A percentile compares a stretch with the other conserved stretches of the same genome.
phyloP scores from a whole-genome alignment of 768 basidiomycete genomes.

The Phanerodontia chrysosporium region DNA sequence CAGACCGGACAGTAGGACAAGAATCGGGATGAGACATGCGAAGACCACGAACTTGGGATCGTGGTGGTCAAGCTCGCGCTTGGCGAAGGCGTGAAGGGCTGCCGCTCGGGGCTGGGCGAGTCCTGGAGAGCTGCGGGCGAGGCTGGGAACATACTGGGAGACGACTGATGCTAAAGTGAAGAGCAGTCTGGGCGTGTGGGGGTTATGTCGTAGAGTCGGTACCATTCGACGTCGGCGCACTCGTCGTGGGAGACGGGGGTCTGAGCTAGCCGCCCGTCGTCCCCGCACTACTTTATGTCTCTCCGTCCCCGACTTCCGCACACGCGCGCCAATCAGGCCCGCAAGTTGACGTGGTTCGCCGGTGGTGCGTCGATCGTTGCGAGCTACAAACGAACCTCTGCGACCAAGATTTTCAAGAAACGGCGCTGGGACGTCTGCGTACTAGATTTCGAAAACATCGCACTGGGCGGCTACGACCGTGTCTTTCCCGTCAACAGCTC shows the following conservation, averaged over 20 bases:
- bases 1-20: conserved; percentile 77
- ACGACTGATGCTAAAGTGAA: conserved; percentile 21
- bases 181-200: conserved; percentile 22
- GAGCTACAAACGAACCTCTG: too few species aligned
- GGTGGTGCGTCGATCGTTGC: too few species aligned
- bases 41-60: conserved; percentile 35
- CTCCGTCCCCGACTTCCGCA: too few species aligned
- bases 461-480: too few species aligned
- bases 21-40: conserved; percentile 70
- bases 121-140: conserved; percentile 9
- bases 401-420: too few species aligned
- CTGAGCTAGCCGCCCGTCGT: not conserved
- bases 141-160: conserved; percentile 22
- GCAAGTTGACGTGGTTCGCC: too few species aligned
- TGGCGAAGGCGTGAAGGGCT: conserved; percentile 18
- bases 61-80: conserved; percentile 24
- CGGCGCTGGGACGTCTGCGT: too few species aligned
- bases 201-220: conserved; percentile 19
- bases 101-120: not conserved
- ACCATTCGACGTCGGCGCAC: conserved; percentile 24
- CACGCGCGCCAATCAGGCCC: too few species aligned
- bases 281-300: not conserved
- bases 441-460: too few species aligned
- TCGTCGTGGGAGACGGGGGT: conserved; percentile 11
- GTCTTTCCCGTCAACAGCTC: too few species aligned